A percentile compares a stretch with the other conserved stretches of the same genome.
These are phyloP conservation scores for Neopestalotiopsis clavispora DNA, from an alignment of 2,329 filamentous ascomycete species.

Conservation along the genomic window DNA sequence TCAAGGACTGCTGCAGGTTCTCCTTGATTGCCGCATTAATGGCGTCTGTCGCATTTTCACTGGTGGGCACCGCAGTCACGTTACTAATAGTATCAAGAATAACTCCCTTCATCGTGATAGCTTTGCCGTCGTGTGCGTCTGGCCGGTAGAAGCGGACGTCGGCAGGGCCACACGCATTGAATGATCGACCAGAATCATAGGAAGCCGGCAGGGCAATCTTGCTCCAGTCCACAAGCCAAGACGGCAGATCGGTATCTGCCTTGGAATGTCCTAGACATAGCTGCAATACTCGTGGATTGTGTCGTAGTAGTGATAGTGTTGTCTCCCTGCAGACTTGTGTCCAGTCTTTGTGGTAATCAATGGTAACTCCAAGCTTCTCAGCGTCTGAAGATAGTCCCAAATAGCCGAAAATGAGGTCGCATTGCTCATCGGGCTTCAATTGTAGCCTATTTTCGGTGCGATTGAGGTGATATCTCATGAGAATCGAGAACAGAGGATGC, in stretches of 20 bases:
- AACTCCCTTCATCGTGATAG: background rate
- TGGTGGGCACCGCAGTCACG: background rate
- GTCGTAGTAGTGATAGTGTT: background rate
- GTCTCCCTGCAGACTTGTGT: background rate
- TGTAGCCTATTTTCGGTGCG: slow-evolving; percentile 11
- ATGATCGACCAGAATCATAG: background rate
- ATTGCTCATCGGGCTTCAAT: background rate
- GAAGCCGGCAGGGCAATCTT: background rate
- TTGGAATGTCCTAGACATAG: background rate
- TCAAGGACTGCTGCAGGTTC: background rate
- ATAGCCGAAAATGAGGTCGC: slow-evolving; percentile 7
- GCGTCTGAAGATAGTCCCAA: background rate
- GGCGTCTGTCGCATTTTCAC: no score
- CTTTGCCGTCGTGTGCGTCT: background rate
- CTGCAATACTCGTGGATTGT: slow-evolving; percentile 1
- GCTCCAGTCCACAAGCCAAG: slow-evolving; percentile 29
- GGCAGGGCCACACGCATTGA: slow-evolving; percentile 8
- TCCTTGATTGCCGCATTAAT: background rate
- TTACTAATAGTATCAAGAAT: background rate
- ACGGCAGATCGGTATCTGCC: slow-evolving; percentile 2
- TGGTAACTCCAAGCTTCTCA: background rate
- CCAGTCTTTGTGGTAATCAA: slow-evolving; percentile 10
- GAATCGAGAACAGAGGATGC: slow-evolving; percentile 23
- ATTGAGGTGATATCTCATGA: slow-evolving; percentile 21
- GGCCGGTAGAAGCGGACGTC: background rate